Evolutionary conservation across 352 stramenopile genomes (phyloP), one percentile per base, ranked within the genome.

Genomic region (Globisporangium yorkense): DNA sequence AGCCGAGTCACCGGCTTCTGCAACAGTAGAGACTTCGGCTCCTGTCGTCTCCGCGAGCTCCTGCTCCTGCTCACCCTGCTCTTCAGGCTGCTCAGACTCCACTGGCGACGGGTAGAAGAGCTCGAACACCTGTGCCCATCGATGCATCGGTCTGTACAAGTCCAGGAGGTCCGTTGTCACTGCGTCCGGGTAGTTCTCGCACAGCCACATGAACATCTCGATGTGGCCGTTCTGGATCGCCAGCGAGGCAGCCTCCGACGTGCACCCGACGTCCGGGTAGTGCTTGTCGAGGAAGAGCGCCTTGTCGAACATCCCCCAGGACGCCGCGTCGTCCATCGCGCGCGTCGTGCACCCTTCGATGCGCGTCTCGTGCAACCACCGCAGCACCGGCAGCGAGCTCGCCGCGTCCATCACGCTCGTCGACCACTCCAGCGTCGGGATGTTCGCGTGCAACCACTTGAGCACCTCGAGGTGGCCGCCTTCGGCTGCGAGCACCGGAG

Each of bases 361-460:
- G 0, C 18, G 41, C 29, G n/a, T 40, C 2, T 10, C 16, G 10
- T n/a, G 53, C 29, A 59, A 44, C 54, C 54, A 59, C 31, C 51
- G n/a, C 31, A 59, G 54, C 3, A 46, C 20, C 9, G 50, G 27
- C 18, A 52, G 2, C 6, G 54, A 20, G 21, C 44, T 46, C 12
- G 31, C 44, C 18, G 9, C 46, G 20, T 53, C 54, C 21, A 51
- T 51, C 1, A 45, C 44, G 15, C 5, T 21, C n/a, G 44, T 27
- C 16, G 54, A 29, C 44, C 45, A 51, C 35, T 61, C 35, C 1
- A 27, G 8, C 1, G 44, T 5, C 10, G 29, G 24, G 18, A 54
- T 24, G 5, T 44, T 62, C 16, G 5, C 24, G 27, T 62, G 33
- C 10, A 62, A 21, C 56, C 56, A 62, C 49, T 41, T 31, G 49